Evolutionary conservation across 164 flowering plant genomes (phyloP), one percentile per base, ranked within the genome.

Genomic region (Umbilicus rupestris): DNA sequence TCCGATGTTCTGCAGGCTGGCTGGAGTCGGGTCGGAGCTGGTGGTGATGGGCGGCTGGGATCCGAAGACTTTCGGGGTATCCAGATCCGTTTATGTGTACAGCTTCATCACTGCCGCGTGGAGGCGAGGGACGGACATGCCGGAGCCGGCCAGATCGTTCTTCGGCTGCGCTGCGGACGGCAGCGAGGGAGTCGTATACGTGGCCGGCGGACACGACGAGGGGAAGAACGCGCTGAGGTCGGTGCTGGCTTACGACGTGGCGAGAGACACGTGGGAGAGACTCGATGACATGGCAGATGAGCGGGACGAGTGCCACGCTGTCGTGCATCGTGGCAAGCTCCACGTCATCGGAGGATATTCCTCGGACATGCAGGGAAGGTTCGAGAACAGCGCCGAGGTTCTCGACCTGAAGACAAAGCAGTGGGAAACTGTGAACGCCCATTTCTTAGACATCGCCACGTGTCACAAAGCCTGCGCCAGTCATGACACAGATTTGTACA

Each of bases 161-260:
- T 86, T 86, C 62, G 92, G 78, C 0, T 83, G 88, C 55, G 85
- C 82, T 50, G 78, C 90, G 1, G 92, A 83, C 59, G 39, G 11
- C 0, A 72, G 69, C 15, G 12, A 26, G 31, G 73, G 81, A 71
- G 73, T 26, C 76, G 89, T 86, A 62, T 78, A 62, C 49, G 86
- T 90, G 6, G 93, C 87, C 0, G 96, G 93, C 3, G 94, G 97
- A 1, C 97, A 90, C 47, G 92, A 90, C 26, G 78, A 44, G 0
- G 80, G 77, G 35, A 88, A 90, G 78, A 80, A 77, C 16, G 94
- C 97, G 9, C 57, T 90, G 78, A 76, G 47, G 9, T 85, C 90
- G 0, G 85, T 81, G 1, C 5, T 85, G 72, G 73, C 73, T n/a
- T 90, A 88, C 68, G 84, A 88, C 71, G 84, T 88, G 80, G 77